Base-by-base conservation (phyloP, 306 rosid species). In the Comarum palustre region DNA sequence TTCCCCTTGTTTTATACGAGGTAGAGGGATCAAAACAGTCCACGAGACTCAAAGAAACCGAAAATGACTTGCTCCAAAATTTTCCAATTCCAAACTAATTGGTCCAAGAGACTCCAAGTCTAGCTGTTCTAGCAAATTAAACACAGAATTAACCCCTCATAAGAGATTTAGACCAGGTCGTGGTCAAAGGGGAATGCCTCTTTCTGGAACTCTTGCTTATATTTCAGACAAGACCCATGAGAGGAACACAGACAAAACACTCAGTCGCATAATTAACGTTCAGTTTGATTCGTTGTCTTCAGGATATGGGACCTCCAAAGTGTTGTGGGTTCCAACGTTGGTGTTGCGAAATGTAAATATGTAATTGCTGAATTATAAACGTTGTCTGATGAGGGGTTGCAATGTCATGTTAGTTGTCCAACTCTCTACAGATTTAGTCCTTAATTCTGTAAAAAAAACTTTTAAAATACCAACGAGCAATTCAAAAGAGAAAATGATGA, bases 161-260 rank as follows among this genome's bases (percentile, higher is more conserved):
- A 32, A 27, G 64, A 27, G 64, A 27, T 58, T 13, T 12, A 38
- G 66, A 31, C 42, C 10, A 6, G 22, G 66, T 32, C 42, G 4
- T 60, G 5, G 66, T 60, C 41, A 31, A 60, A 60, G 5, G 12
- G 4, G 39, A 6, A 31, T 60, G n/a, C 66, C 36, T 29, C 41
- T 15, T 17, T 29, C 39, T 14, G 65, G 66, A 60, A 60, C 66
- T 32, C 42, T 14, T 31, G 20, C 42, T 31, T 60, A 15, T 15
- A 29, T 0, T 59, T 60, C 66, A 60, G 66, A 60, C 66, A 29
- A 60, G 41, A 60, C 66, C 66, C 66, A 31, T 60, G 66, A 31
- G 66, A 60, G 41, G 66, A 58, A 60, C 39, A 29, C 8, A 60
- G 66, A 60, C 42, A 15, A 14, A 32, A 57, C 66, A 60, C 5